These are phyloP conservation scores for Penicillium riverlandense DNA, from an alignment of 495 filamentous ascomycete genomes.

Conservation along the genomic window DNA sequence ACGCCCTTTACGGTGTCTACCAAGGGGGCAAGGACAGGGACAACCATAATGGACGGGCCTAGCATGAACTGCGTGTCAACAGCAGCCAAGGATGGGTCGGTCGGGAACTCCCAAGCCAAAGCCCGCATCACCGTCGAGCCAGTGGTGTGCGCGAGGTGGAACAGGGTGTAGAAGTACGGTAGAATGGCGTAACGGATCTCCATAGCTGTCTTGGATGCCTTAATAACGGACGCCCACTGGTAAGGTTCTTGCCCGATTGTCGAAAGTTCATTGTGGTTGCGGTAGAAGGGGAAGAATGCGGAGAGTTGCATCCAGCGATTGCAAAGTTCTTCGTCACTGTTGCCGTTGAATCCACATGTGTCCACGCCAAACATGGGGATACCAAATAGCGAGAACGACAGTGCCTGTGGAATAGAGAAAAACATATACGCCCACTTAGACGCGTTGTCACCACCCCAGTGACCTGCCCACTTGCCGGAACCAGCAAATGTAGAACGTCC, in stretches of 20 bases:
- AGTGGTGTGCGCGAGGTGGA: slow-evolving; percentile 59
- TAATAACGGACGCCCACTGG: slow-evolving; percentile 60
- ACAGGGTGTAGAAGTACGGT: slow-evolving; percentile 77
- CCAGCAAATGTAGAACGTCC: slow-evolving; percentile 78
- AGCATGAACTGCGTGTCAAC: slow-evolving; percentile 74
- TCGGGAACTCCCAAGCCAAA: slow-evolving; percentile 75
- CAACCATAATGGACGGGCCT: slow-evolving; percentile 61
- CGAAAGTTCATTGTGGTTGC: slow-evolving; percentile 67
- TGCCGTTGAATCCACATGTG: slow-evolving; percentile 72
- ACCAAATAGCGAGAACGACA: slow-evolving; percentile 74
- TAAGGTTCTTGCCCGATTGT: slow-evolving; percentile 71
- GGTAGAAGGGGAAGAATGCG: slow-evolving; percentile 86
- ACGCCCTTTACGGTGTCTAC: slow-evolving; percentile 63
- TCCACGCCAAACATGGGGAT: slow-evolving; percentile 86
- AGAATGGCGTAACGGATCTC: slow-evolving; percentile 65
- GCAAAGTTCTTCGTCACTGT: slow-evolving; percentile 69
- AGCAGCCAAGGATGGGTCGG: slow-evolving; percentile 61
- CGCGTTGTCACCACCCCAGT: slow-evolving; percentile 83
- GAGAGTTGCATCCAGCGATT: slow-evolving; percentile 80
- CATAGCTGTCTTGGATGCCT: slow-evolving; percentile 63
- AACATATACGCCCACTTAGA: slow-evolving; percentile 63
- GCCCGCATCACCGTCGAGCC: slow-evolving; percentile 77
- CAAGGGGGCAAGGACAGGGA: slow-evolving; percentile 62
- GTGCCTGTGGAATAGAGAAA: slow-evolving; percentile 74
- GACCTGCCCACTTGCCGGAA: slow-evolving; percentile 71